Conservation (phyloP, 1,284 basidiomycete genomes). For the Golubevia pallescens region DNA sequence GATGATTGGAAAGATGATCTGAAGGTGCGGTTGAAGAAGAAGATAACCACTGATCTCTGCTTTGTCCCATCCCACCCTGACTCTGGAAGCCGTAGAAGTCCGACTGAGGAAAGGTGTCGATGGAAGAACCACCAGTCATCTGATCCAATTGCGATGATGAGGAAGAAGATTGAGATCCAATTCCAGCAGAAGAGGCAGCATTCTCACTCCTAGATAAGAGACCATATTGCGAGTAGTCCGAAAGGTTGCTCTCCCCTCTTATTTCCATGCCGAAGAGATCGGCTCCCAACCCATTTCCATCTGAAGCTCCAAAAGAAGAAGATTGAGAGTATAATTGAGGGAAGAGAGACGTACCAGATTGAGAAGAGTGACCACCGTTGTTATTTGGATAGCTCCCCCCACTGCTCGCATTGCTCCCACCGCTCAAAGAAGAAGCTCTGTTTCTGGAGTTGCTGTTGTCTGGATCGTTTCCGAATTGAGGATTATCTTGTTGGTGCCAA, state of each 20-base stretch:
- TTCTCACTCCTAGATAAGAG: too few species aligned
- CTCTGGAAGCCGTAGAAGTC: too few species aligned
- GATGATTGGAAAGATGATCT: background rate
- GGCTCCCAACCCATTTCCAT: background rate
- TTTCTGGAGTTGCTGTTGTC: background rate
- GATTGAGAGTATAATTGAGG: background rate
- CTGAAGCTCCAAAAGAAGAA: background rate
- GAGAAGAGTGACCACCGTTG: background rate
- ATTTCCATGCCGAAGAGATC: background rate
- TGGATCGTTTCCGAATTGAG: background rate
- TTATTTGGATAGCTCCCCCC: background rate
- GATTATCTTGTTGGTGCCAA: background rate
- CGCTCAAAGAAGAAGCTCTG: background rate
- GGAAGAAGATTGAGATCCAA: too few species aligned
- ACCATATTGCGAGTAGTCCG: too few species aligned
- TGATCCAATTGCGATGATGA: too few species aligned
- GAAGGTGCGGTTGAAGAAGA: background rate
- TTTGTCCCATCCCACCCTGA: background rate
- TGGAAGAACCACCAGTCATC: too few species aligned
- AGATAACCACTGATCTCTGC: background rate
- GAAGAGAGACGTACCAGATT: background rate
- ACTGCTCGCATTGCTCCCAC: background rate
- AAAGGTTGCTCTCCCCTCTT: too few species aligned
- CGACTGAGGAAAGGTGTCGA: too few species aligned
- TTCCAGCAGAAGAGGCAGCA: too few species aligned